Evolutionary conservation across 164 flowering plant species (phyloP), one percentile per base, ranked within the genome.

Genomic region (Annona squamosa): DNA sequence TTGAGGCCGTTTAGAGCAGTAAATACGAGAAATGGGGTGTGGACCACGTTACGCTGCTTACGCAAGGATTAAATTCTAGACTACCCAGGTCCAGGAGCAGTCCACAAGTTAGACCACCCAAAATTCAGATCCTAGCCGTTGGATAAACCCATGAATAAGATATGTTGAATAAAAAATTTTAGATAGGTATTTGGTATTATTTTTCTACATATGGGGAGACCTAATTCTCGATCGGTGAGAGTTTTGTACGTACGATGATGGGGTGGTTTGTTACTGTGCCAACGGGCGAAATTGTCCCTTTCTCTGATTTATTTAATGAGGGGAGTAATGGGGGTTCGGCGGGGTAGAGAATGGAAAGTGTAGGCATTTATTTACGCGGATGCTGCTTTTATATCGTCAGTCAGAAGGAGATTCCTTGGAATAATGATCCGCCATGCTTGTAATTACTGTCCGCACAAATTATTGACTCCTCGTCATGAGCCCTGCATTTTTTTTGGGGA

Each of bases 261-360:
- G 37, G 37, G 37, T 26, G 37, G 37, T 26, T 26, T 26, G 37
- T 26, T 26, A 26, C 37, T 26, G 37, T 26, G 37, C 37, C 37
- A 26, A 26, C 37, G 37, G 37, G 37, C 37, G 37, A 26, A 26
- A 26, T 26, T 26, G 37, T 26, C 59, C 59, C 13, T 52, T 52
- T 52, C 9, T 52, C 17, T 2, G 3, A 16, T 16, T 52, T 71
- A 13, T 68, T 68, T 18, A 68, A 68, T 19, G 70, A 44, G 65
- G 7, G 73, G 63, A 70, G 63, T 70, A 4, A 68, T 68, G 65
- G 46, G 57, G 5, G 73, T 16, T 71, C 73, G 73, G 65, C 65
- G 73, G n/a, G 63, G 73, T 42, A 71, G 56, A 71, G 65, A 71
- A 71, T 43, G 17, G 73, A 71, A 71, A 59, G 65, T 71, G 73